Base-by-base conservation (phyloP, 345 rosid species). In the Barbarea vulgaris region DNA sequence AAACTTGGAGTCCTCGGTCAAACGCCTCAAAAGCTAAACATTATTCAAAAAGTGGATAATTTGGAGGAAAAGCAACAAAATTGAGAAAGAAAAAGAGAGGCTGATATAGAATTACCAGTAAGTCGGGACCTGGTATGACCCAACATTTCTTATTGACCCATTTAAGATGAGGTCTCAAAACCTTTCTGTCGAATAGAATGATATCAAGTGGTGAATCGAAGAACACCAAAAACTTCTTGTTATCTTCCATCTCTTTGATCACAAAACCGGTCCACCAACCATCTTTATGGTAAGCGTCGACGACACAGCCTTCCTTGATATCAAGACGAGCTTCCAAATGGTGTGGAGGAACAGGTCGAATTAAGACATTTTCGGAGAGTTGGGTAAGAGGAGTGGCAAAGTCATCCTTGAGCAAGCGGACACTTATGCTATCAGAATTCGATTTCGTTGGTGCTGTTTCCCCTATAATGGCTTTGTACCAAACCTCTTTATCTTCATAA, bases 251-350 rank as follows among this genome's bases (percentile, higher is more conserved):
- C 63, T 82, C 72, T 82, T 84, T 85, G 67, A 82, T 56, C 9
- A 86, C 80, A 59, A 80, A 33, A 27, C 93, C 90, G 58, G 79
- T 75, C 85, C 89, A 81, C 87, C 87, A 85, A 14, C 76, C 86
- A 59, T 76, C 77, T 39, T 69, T 68, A 27, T 70, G 73, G 36
- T 59, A 31, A 2, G 82, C 87, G 21, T 85, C 89, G 7, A 87
- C 84, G 31, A 76, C 57, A 18, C 75, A 83, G 44, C 74, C 68
- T 22, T 46, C 50, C 80, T 82, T 62, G 36, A 85, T 79, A 17
- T 21, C 51, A 14, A 55, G n/a, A n/a, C n/a, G n/a, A n/a, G n/a
- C n/a, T n/a, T n/a, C n/a, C 37, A 55, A 9, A 5, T 17, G 31
- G 0, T 5, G 9, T 9, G 87, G 84, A 10, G 88, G 93, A 44